These are phyloP conservation scores for Fusarium odoratissimum DNA, from an alignment of 2,329 filamentous ascomycete genomes.

Conservation along the genomic window DNA sequence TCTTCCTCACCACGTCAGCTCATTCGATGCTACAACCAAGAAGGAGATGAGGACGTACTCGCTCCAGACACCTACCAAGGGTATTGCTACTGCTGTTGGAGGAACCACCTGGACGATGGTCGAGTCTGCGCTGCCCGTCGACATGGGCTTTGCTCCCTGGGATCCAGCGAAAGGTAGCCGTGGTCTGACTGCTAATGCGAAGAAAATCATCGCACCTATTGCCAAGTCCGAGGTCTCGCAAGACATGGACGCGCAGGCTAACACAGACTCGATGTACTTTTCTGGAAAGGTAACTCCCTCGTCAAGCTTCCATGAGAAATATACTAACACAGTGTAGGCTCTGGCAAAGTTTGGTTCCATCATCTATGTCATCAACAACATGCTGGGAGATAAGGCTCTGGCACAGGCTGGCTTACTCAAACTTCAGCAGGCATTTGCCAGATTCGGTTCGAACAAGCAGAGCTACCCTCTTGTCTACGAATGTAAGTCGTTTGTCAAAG, in stretches of 20 bases:
- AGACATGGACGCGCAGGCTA: slow-evolving; percentile 77
- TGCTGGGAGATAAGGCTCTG: slow-evolving; percentile 68
- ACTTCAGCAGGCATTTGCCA: slow-evolving; percentile 74
- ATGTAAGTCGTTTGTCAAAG: slow-evolving; percentile 53
- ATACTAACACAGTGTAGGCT: slow-evolving; percentile 56
- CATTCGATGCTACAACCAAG: slow-evolving; percentile 71
- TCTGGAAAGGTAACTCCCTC: slow-evolving; percentile 76
- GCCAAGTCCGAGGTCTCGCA: slow-evolving; percentile 81
- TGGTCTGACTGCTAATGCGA: slow-evolving; percentile 65
- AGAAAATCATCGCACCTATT: slow-evolving; percentile 68
- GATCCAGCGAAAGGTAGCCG: slow-evolving; percentile 63
- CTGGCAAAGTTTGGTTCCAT: slow-evolving; percentile 81
- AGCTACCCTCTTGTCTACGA: slow-evolving; percentile 74
- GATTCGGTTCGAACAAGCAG: slow-evolving; percentile 76
- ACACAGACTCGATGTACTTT: slow-evolving; percentile 91
- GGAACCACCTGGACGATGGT: slow-evolving; percentile 82
- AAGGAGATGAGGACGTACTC: slow-evolving; percentile 66
- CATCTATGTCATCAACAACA: slow-evolving; percentile 72
- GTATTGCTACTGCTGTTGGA: slow-evolving; percentile 77
- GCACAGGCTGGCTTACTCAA: slow-evolving; percentile 68
- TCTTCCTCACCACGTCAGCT: slow-evolving; percentile 84
- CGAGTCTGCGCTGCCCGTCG: slow-evolving; percentile 76
- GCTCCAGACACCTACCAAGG: slow-evolving; percentile 87
- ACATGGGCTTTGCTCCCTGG: slow-evolving; percentile 86
- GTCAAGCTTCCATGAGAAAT: neutral